These are phyloP conservation scores for Eimeria necatrix DNA, from an alignment of 169 alveolate species.

Conservation along the genomic window DNA sequence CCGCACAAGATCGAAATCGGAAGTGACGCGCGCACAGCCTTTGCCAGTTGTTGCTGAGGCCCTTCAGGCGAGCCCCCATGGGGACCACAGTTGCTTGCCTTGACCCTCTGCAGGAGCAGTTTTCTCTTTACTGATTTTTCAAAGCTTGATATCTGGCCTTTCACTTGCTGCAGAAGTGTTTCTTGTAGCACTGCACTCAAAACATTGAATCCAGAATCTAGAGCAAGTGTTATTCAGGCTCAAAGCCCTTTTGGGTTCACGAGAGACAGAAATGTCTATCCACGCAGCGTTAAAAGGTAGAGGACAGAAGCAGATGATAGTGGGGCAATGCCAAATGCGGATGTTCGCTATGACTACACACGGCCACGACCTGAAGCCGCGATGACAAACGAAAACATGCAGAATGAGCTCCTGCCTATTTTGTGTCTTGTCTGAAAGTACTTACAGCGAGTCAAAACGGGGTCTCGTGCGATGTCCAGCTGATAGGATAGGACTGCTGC, in stretches of 20 bases:
- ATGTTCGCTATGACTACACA: neutral
- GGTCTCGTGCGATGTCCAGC: conserved; percentile 24
- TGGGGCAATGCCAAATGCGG: neutral
- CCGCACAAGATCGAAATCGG: neutral
- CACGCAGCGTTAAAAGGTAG: neutral
- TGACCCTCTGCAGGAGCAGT: neutral
- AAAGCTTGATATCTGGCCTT: neutral
- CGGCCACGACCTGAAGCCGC: no score
- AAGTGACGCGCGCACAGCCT: neutral
- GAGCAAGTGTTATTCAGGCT: no score
- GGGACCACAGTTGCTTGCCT: neutral
- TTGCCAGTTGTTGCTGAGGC: conserved; percentile 20
- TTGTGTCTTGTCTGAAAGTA: neutral
- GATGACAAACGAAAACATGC: no score
- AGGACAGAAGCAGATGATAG: neutral
- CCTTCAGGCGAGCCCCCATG: neutral
- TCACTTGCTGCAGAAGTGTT: neutral
- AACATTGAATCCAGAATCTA: no score
- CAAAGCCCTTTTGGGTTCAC: neutral
- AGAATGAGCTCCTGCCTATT: no score
- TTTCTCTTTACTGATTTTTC: neutral
- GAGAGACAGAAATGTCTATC: neutral
- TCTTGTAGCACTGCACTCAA: neutral
- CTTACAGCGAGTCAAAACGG: neutral
- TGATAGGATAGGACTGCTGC: neutral